Percentiles rank a stretch among this genome's conserved stretches.
phyloP scores from a whole-genome alignment of 345 rosid species.

The Nephelium lappaceum region DNA sequence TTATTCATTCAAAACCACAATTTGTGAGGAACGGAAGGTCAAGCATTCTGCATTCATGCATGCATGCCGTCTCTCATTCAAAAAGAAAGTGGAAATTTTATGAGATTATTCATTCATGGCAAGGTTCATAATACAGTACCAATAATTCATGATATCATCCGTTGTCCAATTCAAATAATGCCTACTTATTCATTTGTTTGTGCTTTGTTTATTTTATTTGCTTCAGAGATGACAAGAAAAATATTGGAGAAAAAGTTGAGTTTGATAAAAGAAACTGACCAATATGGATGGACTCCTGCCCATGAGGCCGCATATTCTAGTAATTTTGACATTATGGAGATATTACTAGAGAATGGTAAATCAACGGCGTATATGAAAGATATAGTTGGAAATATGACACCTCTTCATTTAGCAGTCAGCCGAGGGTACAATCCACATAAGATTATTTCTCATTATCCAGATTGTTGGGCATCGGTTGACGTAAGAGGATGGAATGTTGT shows the following conservation, averaged over 20 bases:
- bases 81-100: too few relatives aligned
- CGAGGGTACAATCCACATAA: not conserved
- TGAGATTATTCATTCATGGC: too few relatives aligned
- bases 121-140: too few relatives aligned
- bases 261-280: not conserved
- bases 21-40: too few relatives aligned
- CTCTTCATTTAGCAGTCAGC: not conserved
- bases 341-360: not conserved
- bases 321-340: not conserved
- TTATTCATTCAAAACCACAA: too few relatives aligned
- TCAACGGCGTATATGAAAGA: not conserved
- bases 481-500: not conserved
- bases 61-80: too few relatives aligned
- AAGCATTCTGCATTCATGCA: too few relatives aligned
- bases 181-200: too few relatives aligned
- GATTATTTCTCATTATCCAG: not conserved
- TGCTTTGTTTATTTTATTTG: too few relatives aligned
- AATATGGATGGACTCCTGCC: not conserved
- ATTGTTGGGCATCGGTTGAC: not conserved
- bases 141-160: too few relatives aligned
- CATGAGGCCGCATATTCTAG: not conserved
- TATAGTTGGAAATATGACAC: not conserved
- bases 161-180: too few relatives aligned
- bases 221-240: not conserved
- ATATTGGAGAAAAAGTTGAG: not conserved